Conservation (phyloP, 2,329 filamentous ascomycete genomes). For the Penicillium sp. region DNA sequence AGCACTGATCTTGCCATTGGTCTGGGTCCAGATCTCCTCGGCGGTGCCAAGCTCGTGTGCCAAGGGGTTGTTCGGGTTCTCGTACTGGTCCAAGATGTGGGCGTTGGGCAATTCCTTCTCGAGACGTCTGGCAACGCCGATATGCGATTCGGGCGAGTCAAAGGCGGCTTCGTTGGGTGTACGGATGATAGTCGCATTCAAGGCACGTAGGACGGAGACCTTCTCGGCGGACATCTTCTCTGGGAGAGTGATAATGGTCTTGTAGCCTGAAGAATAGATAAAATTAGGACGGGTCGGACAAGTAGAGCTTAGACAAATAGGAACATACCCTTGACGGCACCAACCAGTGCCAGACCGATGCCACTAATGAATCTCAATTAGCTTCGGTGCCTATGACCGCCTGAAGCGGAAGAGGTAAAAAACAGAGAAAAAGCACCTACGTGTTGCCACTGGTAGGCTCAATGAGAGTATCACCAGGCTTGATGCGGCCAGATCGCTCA, state of each 20-base stretch:
- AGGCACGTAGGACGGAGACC: conserved; percentile 86
- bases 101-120: conserved; percentile 96
- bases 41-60: conserved; percentile 94
- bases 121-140: conserved; percentile 84
- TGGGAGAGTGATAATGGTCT: conserved; percentile 95
- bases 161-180: conserved; percentile 94
- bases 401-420: background rate
- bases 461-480: conserved; percentile 94
- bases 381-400: background rate
- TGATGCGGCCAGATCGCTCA: conserved; percentile 86
- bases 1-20: conserved; percentile 73
- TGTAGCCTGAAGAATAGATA: conserved; percentile 59
- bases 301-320: background rate
- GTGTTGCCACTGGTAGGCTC: conserved; percentile 98
- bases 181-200: conserved; percentile 95
- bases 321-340: conserved; percentile 73
- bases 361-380: conserved; percentile 48
- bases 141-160: conserved; percentile 93
- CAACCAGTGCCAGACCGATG: conserved; percentile 90
- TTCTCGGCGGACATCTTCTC: conserved; percentile 99
- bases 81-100: conserved; percentile 95
- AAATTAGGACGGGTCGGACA: background rate
- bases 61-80: conserved; percentile 83
- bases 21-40: conserved; percentile 94
- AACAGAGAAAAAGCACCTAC: conserved; percentile 29